Percentiles rank a stretch among this genome's conserved stretches.
These are phyloP conservation scores for Haplographium delicatum DNA, from an alignment of 495 filamentous ascomycete species.

Conservation along the genomic window DNA sequence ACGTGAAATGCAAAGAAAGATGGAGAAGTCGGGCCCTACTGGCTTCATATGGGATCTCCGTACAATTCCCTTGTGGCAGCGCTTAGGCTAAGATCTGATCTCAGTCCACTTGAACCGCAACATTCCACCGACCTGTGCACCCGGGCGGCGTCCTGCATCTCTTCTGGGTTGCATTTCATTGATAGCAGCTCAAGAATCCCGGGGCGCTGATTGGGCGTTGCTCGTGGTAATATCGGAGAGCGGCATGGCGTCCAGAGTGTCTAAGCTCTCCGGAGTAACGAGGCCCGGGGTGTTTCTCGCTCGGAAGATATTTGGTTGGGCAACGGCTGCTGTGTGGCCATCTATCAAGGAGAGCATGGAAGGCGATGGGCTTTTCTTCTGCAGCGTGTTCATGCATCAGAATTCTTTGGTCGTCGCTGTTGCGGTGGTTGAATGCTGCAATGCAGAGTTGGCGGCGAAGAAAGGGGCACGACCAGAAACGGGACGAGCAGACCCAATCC, in stretches of 20 bases:
- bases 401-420: neutral
- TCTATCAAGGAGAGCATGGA: no score
- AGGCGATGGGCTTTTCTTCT: neutral
- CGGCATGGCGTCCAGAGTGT: conserved; percentile 1
- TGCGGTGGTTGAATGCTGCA: no score
- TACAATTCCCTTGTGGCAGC: conserved; percentile 11
- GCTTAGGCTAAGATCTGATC: neutral
- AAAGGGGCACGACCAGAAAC: no score
- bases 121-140: conserved; percentile 1
- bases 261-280: no score
- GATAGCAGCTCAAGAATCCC: neutral
- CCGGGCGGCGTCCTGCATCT: neutral
- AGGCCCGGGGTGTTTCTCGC: no score
- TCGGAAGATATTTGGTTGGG: no score
- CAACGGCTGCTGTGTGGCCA: no score
- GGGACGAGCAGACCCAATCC: no score
- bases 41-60: conserved; percentile 8
- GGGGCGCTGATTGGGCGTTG: neutral
- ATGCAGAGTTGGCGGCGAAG: no score
- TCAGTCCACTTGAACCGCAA: neutral
- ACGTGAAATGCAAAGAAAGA: conserved; percentile 1
- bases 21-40: neutral
- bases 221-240: neutral
- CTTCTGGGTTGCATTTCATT: neutral
- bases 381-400: neutral